phyloP scores from a whole-genome alignment of 768 basidiomycete genomes.

The Tricholoma furcatifolium region DNA sequence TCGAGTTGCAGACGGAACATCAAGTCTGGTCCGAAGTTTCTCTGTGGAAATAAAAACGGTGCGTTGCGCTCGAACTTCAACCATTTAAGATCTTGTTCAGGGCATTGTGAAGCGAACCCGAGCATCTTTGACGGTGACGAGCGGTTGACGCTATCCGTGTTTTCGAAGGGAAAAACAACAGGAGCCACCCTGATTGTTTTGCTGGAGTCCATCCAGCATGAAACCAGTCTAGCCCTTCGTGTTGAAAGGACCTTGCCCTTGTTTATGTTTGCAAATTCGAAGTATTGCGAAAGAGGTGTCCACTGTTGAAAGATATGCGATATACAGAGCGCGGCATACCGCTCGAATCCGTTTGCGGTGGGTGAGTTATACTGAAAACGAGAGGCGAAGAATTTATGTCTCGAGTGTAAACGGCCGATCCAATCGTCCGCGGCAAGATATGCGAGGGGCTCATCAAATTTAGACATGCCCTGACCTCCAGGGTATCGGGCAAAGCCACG shows the following conservation, averaged over 20 bases:
- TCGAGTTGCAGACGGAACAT: constrained; percentile 1
- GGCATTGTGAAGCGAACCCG: background rate
- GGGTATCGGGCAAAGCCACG: background rate
- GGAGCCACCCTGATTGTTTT: background rate
- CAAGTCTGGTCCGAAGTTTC: background rate
- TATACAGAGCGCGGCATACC: background rate
- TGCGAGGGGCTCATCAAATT: background rate
- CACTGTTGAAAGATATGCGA: background rate
- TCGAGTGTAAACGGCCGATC: no score
- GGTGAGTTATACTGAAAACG: background rate
- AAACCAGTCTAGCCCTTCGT: background rate
- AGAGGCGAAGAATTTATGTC: background rate
- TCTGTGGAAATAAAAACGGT: background rate
- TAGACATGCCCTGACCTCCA: background rate
- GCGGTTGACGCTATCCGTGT: no score
- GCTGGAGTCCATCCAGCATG: background rate
- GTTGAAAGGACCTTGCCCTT: background rate
- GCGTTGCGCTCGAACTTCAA: background rate
- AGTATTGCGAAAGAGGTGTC: background rate
- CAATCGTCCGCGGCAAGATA: constrained; percentile 2
- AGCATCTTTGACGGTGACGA: background rate
- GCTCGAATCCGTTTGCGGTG: background rate
- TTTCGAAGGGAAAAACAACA: background rate
- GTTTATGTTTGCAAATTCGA: background rate
- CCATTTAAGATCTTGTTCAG: background rate